These are phyloP conservation scores for Tricladium varicosporioides DNA, from an alignment of 2,329 filamentous ascomycete species.

Conservation along the genomic window DNA sequence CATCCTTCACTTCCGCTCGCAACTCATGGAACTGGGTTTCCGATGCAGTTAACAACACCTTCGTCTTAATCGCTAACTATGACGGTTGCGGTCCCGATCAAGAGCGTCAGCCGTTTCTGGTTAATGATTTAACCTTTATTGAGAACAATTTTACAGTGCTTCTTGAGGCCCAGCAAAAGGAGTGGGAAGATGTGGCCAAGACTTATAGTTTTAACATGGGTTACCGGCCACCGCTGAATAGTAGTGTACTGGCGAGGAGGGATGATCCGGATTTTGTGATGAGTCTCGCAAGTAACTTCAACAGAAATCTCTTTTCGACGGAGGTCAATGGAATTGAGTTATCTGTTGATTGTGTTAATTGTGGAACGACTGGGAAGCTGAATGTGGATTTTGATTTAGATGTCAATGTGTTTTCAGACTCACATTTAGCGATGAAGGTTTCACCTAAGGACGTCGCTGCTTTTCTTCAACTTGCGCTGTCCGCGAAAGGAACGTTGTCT, in stretches of 20 bases:
- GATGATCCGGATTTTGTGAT: conserved; percentile 2
- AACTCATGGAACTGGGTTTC: conserved; percentile 1
- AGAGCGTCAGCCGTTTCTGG: conserved; percentile 1
- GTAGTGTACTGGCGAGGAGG: neutral
- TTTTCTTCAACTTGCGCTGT: neutral
- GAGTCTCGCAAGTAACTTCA: conserved; percentile 4
- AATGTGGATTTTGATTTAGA: conserved; percentile 1
- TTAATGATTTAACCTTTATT: conserved; percentile 1
- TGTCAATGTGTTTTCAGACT: neutral
- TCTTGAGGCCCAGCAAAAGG: neutral
- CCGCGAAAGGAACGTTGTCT: neutral
- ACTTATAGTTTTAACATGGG: conserved; percentile 4
- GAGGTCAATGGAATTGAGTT: neutral
- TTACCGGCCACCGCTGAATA: neutral
- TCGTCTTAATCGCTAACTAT: conserved; percentile 1
- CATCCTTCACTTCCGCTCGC: neutral
- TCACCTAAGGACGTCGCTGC: conserved; percentile 3
- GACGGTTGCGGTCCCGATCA: neutral
- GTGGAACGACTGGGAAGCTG: neutral
- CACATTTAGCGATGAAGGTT: neutral
- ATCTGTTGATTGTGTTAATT: conserved; percentile 2
- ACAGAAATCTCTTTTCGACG: conserved; percentile 3
- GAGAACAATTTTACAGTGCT: neutral
- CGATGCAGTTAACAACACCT: conserved; percentile 5
- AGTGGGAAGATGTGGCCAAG: conserved; percentile 2